phyloP scores from a whole-genome alignment of 1,139 yeast genomes.

The Arxiozyma bovina region DNA sequence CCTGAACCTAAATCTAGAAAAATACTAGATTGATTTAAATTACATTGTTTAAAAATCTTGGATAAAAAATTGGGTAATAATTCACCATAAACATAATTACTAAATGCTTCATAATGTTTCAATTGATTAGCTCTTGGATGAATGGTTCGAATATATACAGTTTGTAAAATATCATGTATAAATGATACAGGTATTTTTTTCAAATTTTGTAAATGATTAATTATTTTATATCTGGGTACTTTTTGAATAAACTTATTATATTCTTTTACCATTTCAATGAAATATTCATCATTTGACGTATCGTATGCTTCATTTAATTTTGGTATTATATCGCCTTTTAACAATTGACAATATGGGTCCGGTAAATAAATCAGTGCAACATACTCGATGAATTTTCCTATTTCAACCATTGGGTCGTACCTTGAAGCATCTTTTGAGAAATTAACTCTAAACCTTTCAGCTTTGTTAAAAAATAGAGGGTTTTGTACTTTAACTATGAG shows the following conservation, averaged over 20 bases:
- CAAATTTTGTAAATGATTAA: slow-evolving; percentile 33
- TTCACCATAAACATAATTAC: slow-evolving; percentile 90
- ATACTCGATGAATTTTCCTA: slow-evolving; percentile 51
- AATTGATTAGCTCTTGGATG: slow-evolving; percentile 63
- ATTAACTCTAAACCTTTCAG: slow-evolving; percentile 28
- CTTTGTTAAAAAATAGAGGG: slow-evolving; percentile 23
- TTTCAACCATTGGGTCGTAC: slow-evolving; percentile 62
- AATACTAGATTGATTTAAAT: slow-evolving; percentile 42
- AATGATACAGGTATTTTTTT: slow-evolving; percentile 46
- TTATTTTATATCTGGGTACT: slow-evolving; percentile 32
- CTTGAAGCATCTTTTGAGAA: slow-evolving; percentile 19
- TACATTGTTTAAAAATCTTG: slow-evolving; percentile 57
- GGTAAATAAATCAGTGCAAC: slow-evolving; percentile 41
- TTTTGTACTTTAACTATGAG: slow-evolving; percentile 19
- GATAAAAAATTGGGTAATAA: slow-evolving; percentile 69
- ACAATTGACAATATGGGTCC: slow-evolving; percentile 32
- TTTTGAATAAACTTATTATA: slow-evolving; percentile 35
- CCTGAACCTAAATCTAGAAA: slow-evolving; percentile 90
- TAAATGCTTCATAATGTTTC: slow-evolving; percentile 71
- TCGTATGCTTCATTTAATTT: slow-evolving; percentile 38
- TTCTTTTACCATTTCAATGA: slow-evolving; percentile 33
- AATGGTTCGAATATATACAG: slow-evolving; percentile 68
- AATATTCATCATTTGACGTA: slow-evolving; percentile 30
- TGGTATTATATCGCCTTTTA: slow-evolving; percentile 41
- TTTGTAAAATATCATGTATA: slow-evolving; percentile 59